A percentile compares a stretch with the other conserved stretches of the same genome.
These are phyloP conservation scores for Aspergillus oerlinghausenensis DNA, from an alignment of 2,329 filamentous ascomycete species.

Conservation along the genomic window DNA sequence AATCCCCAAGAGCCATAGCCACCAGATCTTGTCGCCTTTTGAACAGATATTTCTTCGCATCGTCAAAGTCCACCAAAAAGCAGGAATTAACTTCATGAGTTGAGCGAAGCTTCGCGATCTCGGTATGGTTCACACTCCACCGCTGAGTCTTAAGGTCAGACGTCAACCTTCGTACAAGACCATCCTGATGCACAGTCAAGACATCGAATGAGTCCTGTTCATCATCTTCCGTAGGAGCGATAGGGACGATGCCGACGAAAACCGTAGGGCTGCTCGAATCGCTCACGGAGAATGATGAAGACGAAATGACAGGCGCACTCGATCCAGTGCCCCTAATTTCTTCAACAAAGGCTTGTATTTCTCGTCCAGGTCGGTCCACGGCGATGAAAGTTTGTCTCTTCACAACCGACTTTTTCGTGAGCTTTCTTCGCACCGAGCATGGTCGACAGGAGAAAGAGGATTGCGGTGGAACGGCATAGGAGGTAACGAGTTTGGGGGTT, in stretches of 20 bases:
- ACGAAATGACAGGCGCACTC: slow-evolving; percentile 34
- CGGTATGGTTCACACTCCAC: slow-evolving; percentile 36
- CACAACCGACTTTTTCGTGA: slow-evolving; percentile 37
- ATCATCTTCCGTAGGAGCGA: slow-evolving; percentile 17
- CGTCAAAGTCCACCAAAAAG: slow-evolving; percentile 39
- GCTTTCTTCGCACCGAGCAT: slow-evolving; percentile 54
- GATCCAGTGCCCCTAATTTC: slow-evolving; percentile 33
- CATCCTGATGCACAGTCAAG: slow-evolving; percentile 42
- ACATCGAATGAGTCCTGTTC: slow-evolving; percentile 35
- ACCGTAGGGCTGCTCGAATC: slow-evolving; percentile 35
- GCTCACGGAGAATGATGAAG: slow-evolving; percentile 34
- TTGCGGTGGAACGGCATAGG: slow-evolving; percentile 59
- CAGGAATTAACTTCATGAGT: slow-evolving; percentile 30
- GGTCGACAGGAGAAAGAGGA: slow-evolving; percentile 54
- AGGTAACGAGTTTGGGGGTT: slow-evolving; percentile 56
- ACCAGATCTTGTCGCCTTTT: slow-evolving; percentile 38
- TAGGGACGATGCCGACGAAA: slow-evolving; percentile 37
- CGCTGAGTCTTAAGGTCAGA: slow-evolving; percentile 36
- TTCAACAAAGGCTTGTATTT: slow-evolving; percentile 54
- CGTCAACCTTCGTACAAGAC: slow-evolving; percentile 37
- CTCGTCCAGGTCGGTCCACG: slow-evolving; percentile 44
- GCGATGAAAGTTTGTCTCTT: slow-evolving; percentile 56
- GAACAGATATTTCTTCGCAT: slow-evolving; percentile 37
- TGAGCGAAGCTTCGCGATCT: slow-evolving; percentile 24
- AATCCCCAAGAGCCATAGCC: slow-evolving; percentile 32